Evolutionary conservation across 1,284 basidiomycete genomes (phyloP).

Genomic region (Fomitiporia mediterranea): DNA sequence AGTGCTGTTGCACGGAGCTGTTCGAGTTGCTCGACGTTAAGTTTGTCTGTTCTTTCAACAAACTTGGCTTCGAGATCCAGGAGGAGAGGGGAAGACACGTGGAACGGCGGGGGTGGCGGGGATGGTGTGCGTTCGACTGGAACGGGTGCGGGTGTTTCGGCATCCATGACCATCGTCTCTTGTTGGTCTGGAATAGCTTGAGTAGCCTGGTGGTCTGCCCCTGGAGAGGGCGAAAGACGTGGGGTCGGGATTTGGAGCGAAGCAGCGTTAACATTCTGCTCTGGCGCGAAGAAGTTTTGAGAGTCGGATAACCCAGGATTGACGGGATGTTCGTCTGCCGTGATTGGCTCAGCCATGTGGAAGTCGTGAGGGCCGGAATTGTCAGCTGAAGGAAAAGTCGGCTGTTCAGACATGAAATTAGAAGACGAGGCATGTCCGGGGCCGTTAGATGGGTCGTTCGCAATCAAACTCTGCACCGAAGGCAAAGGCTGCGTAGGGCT

Average conservation of each 20-base stretch:
- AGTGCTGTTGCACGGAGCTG: slow-evolving; percentile 86
- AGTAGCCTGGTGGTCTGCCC: slow-evolving; percentile 22
- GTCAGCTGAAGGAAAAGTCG: not conserved
- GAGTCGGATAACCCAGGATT: too few species aligned
- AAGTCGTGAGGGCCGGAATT: not conserved
- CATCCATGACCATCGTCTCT: slow-evolving; percentile 39
- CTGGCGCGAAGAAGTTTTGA: too few species aligned
- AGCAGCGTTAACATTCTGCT: not conserved
- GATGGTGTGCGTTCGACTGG: slow-evolving; percentile 25
- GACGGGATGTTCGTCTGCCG: too few species aligned
- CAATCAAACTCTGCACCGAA: slow-evolving; percentile 8
- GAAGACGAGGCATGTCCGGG: not conserved
- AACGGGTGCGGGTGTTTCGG: slow-evolving; percentile 36
- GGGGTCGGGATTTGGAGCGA: slow-evolving; percentile 13
- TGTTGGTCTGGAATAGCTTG: not conserved
- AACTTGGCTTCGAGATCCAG: slow-evolving; percentile 43
- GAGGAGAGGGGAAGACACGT: slow-evolving; percentile 46
- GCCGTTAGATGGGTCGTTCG: not conserved
- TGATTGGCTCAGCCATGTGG: not conserved
- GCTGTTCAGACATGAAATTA: not conserved
- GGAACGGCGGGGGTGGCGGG: slow-evolving; percentile 64
- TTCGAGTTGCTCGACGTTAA: slow-evolving; percentile 88
- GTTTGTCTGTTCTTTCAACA: slow-evolving; percentile 44
- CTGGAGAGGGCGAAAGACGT: slow-evolving; percentile 30
- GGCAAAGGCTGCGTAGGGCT: slow-evolving; percentile 30